These are phyloP conservation scores for Neoboletus brunneissimus DNA, from an alignment of 768 basidiomycete species.

Conservation along the genomic window DNA sequence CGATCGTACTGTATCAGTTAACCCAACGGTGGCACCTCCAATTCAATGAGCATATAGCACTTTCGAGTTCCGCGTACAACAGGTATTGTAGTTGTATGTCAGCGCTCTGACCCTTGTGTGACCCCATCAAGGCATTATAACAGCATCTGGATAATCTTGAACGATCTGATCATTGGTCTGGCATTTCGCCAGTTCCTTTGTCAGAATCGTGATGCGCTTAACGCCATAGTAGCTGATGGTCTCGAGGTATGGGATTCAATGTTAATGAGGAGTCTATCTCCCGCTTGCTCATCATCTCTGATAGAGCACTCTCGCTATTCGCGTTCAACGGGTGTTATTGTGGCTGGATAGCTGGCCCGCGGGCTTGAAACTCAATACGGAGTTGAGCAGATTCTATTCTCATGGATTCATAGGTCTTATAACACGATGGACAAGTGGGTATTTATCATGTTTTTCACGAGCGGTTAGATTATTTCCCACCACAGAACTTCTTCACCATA, in stretches of 20 bases:
- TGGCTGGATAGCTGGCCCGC: constrained; percentile 98
- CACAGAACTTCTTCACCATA: constrained; percentile 21
- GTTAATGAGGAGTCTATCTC: background rate
- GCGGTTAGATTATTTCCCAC: constrained; percentile 3
- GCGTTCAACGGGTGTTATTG: constrained; percentile 50
- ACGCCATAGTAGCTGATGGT: constrained; percentile 33
- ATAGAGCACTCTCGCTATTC: constrained; percentile 27
- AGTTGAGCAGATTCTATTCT: constrained; percentile 85
- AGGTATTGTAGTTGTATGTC: constrained; percentile 41
- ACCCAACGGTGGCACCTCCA: constrained; percentile 38
- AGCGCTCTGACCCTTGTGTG: background rate
- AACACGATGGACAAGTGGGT: constrained; percentile 70
- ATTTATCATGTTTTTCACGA: background rate
- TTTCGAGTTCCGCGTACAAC: constrained; percentile 61
- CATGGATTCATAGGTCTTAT: constrained; percentile 65
- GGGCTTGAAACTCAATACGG: constrained; percentile 93
- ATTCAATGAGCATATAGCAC: constrained; percentile 31
- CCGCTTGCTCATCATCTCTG: background rate
- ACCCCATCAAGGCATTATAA: constrained; percentile 73
- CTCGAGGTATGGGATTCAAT: constrained; percentile 39
- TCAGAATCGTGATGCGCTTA: constrained; percentile 57
- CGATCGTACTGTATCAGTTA: constrained; percentile 42
- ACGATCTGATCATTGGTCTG: constrained; percentile 84
- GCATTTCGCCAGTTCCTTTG: constrained; percentile 68
- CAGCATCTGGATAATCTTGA: constrained; percentile 84